Evolutionary conservation across 2,329 filamentous ascomycete species (phyloP).

Genomic region (Fusarium continuum): DNA sequence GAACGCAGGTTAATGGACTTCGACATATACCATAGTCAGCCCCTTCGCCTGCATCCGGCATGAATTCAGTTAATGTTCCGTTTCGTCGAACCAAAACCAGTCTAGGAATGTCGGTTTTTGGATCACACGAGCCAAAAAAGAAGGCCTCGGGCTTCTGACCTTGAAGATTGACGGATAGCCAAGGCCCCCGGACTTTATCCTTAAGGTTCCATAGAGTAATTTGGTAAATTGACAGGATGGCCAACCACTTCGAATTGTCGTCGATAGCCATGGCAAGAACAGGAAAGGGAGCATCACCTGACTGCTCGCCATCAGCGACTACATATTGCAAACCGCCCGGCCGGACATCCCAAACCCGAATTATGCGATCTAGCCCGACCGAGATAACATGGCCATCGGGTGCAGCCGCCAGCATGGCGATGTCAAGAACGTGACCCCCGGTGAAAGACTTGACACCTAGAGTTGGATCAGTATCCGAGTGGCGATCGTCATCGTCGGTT

Average conservation of each 20-base stretch:
- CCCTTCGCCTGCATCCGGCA: slow-evolving; percentile 54
- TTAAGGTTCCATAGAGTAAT: slow-evolving; percentile 72
- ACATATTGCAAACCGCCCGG: slow-evolving; percentile 54
- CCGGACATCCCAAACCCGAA: slow-evolving; percentile 73
- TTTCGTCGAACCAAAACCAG: slow-evolving; percentile 71
- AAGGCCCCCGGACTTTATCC: slow-evolving; percentile 65
- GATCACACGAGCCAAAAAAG: slow-evolving; percentile 64
- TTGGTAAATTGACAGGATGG: slow-evolving; percentile 67
- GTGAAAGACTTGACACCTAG: slow-evolving; percentile 69
- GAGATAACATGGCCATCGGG: slow-evolving; percentile 73
- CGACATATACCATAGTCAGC: slow-evolving; percentile 60
- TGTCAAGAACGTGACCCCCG: slow-evolving; percentile 73
- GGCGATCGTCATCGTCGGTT: slow-evolving; percentile 55
- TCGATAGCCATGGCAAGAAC: slow-evolving; percentile 72
- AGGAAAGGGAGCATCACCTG: slow-evolving; percentile 61
- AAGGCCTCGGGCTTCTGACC: slow-evolving; percentile 69
- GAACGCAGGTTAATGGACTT: slow-evolving; percentile 61
- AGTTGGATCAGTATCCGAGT: slow-evolving; percentile 56
- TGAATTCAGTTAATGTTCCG: slow-evolving; percentile 69
- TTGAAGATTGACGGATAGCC: slow-evolving; percentile 58
- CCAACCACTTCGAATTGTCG: slow-evolving; percentile 70
- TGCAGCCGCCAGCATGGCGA: slow-evolving; percentile 71
- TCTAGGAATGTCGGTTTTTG: slow-evolving; percentile 51
- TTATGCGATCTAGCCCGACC: slow-evolving; percentile 73
- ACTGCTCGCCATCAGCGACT: slow-evolving; percentile 52